These are phyloP conservation scores for Sporothrix inflata DNA, from an alignment of 2,329 filamentous ascomycete genomes.

Conservation along the genomic window DNA sequence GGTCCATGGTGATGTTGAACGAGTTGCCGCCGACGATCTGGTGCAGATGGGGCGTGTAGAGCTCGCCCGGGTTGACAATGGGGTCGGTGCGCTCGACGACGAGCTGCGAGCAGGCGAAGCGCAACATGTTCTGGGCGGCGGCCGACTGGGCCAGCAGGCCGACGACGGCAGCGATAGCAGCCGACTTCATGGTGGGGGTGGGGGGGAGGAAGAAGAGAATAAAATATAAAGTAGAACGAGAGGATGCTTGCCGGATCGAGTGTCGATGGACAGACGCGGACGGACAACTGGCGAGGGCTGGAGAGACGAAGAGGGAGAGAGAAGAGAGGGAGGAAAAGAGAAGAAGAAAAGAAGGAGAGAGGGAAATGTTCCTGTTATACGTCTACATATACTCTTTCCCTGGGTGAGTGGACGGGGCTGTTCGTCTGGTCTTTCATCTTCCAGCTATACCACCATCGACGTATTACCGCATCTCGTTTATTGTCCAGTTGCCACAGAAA, in stretches of 20 bases:
- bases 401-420: neutral
- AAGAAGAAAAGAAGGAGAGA: neutral
- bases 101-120: conserved; percentile 53
- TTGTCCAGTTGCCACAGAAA: neutral
- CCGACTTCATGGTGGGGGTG: conserved; percentile 27
- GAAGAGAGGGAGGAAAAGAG: neutral
- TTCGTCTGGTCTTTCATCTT: conserved; percentile 9
- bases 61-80: conserved; percentile 50
- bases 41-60: conserved; percentile 52
- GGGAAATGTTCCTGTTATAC: neutral
- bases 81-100: conserved; percentile 53
- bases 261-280: neutral
- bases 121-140: conserved; percentile 48
- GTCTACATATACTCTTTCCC: conserved; percentile 13
- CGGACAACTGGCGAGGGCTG: conserved; percentile 19
- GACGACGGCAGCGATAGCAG: conserved; percentile 25
- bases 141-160: conserved; percentile 40
- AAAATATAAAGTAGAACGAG: neutral
- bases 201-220: neutral
- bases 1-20: conserved; percentile 51
- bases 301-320: neutral
- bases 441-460: neutral
- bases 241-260: neutral
- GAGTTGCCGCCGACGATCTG: conserved; percentile 53
- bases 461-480: neutral